Evolutionary conservation across 2,329 filamentous ascomycete species (phyloP).

Genomic region (Fusarium stilboides): DNA sequence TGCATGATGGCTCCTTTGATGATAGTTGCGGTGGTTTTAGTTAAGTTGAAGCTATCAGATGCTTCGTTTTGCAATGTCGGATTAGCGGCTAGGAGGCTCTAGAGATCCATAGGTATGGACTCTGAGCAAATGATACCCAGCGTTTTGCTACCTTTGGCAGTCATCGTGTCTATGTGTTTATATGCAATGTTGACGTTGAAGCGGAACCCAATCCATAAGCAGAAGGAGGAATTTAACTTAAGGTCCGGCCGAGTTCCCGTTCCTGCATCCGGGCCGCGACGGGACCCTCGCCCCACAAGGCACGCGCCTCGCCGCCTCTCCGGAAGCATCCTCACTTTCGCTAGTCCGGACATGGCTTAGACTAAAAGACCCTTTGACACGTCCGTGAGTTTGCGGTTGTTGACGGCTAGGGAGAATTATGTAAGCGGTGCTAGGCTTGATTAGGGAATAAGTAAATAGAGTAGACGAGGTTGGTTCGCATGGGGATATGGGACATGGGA

Average conservation of each 20-base stretch:
- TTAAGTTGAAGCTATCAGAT: slow-evolving; percentile 36
- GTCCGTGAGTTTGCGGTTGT: slow-evolving; percentile 26
- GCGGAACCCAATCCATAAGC: not conserved
- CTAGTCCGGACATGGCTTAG: slow-evolving; percentile 23
- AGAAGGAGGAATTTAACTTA: slow-evolving; percentile 2
- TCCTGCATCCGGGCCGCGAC: slow-evolving; percentile 44
- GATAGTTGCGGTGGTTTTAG: slow-evolving; percentile 21
- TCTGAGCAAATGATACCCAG: slow-evolving; percentile 51
- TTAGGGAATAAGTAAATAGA: slow-evolving; percentile 49
- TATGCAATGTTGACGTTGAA: not conserved
- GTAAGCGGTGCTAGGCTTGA: slow-evolving; percentile 24
- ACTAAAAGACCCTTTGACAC: slow-evolving; percentile 6
- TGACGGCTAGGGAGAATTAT: slow-evolving; percentile 21
- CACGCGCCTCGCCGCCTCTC: slow-evolving; percentile 16
- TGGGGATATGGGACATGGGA: slow-evolving; percentile 15
- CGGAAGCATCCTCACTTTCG: not conserved
- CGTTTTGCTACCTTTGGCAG: slow-evolving; percentile 37
- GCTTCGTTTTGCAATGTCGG: slow-evolving; percentile 31
- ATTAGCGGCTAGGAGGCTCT: slow-evolving; percentile 35
- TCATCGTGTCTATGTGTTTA: not conserved
- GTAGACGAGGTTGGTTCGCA: slow-evolving; percentile 27
- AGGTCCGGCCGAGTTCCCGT: slow-evolving; percentile 24
- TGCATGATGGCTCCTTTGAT: slow-evolving; percentile 32
- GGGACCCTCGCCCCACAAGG: slow-evolving; percentile 43
- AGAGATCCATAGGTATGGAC: slow-evolving; percentile 40